A percentile compares a stretch with the other conserved stretches of the same genome.
phyloP scores from a whole-genome alignment of 306 rosid genomes.

The Gleditsia sinensis region DNA sequence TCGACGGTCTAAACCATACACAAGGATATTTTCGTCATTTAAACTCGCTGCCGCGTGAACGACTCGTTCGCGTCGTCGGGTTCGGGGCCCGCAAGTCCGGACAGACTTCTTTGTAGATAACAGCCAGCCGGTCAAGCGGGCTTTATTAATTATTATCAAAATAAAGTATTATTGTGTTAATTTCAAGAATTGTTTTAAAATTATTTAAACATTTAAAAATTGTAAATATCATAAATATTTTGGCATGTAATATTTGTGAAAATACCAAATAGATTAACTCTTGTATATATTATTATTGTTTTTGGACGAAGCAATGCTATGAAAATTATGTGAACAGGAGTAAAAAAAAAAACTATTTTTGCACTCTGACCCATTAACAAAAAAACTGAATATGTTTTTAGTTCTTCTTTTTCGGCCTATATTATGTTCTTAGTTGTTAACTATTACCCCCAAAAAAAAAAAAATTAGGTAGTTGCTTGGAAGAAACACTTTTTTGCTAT shows the following conservation, averaged over 20 bases:
- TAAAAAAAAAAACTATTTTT: background rate
- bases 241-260: too few relatives aligned
- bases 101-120: background rate
- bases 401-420: too few relatives aligned
- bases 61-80: conserved; percentile 36
- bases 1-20: background rate
- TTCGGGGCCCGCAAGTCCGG: conserved; percentile 7
- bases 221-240: too few relatives aligned
- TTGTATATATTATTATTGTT: background rate
- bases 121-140: background rate
- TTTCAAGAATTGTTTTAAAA: too few relatives aligned
- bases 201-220: too few relatives aligned
- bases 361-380: background rate
- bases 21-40: conserved; percentile 27
- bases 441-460: too few relatives aligned
- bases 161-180: too few relatives aligned
- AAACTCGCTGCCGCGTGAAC: conserved; percentile 39
- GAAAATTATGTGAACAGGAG: background rate
- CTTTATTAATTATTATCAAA: too few relatives aligned
- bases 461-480: too few relatives aligned
- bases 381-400: background rate
- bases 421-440: background rate
- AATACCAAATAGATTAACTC: too few relatives aligned
- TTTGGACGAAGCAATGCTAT: background rate
- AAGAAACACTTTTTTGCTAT: too few relatives aligned